These are phyloP conservation scores for Microcos paniculata DNA, from an alignment of 345 rosid genomes.

Conservation along the genomic window DNA sequence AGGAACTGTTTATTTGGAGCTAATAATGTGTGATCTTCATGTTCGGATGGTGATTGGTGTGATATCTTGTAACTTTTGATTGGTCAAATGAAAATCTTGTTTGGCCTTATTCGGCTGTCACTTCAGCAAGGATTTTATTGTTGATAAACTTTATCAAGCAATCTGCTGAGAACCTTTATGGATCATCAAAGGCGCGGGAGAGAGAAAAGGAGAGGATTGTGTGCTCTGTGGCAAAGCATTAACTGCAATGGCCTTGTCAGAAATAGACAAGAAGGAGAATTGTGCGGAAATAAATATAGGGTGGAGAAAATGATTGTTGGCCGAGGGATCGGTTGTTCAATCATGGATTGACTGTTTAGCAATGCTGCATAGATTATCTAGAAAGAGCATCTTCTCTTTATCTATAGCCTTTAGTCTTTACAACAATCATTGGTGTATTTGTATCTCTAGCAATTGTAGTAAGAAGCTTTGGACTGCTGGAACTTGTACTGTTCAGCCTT, in stretches of 20 bases:
- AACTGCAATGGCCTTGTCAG: background rate
- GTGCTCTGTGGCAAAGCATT: background rate
- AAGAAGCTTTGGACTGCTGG: background rate
- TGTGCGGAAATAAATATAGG: slow-evolving; percentile 8
- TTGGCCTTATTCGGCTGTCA: slow-evolving; percentile 42
- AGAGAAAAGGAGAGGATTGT: background rate
- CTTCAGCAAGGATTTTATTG: slow-evolving; percentile 15
- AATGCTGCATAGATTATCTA: background rate
- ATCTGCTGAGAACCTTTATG: background rate
- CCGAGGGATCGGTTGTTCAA: background rate
- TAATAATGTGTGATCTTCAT: slow-evolving; percentile 39
- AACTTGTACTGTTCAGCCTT: background rate
- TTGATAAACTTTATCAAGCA: background rate
- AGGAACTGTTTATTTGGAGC: slow-evolving; percentile 24
- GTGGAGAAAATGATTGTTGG: background rate
- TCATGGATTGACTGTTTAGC: background rate
- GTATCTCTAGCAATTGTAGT: no score
- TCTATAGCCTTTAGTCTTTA: background rate
- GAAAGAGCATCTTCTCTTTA: background rate
- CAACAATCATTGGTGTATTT: background rate
- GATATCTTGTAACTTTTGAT: slow-evolving; percentile 33
- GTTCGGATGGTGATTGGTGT: slow-evolving; percentile 42
- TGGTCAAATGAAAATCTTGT: slow-evolving; percentile 37
- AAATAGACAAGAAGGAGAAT: slow-evolving; percentile 9
- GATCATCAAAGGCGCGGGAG: background rate